These are phyloP conservation scores for Funneliformis caledonium DNA, from an alignment of 371 early-diverging fungal genomes.

Conservation along the genomic window DNA sequence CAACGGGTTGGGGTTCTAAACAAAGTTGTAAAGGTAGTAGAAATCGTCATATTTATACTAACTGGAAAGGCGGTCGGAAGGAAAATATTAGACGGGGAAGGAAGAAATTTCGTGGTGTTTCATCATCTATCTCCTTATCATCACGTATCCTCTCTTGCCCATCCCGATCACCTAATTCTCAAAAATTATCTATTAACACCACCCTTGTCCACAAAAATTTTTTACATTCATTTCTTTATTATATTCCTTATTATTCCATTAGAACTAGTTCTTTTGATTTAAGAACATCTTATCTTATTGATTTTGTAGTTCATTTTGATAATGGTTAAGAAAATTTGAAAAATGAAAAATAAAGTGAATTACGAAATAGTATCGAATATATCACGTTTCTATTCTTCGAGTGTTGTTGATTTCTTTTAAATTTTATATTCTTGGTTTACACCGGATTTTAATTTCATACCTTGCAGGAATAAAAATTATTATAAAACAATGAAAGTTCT, in stretches of 20 bases:
- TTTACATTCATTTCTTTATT: slow-evolving; percentile 15
- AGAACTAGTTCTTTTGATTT: background rate
- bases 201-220: background rate
- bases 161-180: slow-evolving; percentile 1
- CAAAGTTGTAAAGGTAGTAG: background rate
- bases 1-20: background rate
- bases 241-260: background rate
- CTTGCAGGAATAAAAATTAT: too few species aligned
- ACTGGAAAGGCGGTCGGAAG: background rate
- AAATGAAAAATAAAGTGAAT: background rate
- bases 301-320: slow-evolving; percentile 33
- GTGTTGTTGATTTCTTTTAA: background rate
- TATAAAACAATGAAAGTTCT: too few species aligned
- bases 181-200: background rate
- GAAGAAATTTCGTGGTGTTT: background rate
- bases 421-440: too few species aligned
- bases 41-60: background rate
- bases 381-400: background rate
- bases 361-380: background rate
- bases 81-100: background rate
- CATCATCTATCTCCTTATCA: background rate
- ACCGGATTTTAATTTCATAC: too few species aligned
- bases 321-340: slow-evolving; percentile 19
- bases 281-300: background rate
- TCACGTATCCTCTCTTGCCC: background rate